Conservation (phyloP, 495 filamentous ascomycete species). For the Stereocaulon alpinum region DNA sequence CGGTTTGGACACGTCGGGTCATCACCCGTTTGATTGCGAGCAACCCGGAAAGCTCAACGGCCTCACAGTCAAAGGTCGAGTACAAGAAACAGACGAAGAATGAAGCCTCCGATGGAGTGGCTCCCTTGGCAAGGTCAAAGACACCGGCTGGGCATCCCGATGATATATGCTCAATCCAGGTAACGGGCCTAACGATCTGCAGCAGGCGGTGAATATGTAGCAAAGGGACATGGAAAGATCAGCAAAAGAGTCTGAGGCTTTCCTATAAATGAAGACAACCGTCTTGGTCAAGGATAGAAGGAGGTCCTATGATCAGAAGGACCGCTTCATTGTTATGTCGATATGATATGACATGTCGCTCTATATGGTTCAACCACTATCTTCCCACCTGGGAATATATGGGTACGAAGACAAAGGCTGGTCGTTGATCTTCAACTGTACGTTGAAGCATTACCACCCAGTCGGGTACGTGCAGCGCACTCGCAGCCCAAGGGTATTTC, state of each 20-base stretch:
- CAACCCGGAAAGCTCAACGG: background rate
- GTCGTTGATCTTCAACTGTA: slow-evolving; percentile 3
- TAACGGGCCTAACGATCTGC: background rate
- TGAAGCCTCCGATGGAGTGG: no score
- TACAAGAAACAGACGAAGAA: background rate
- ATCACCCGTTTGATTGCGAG: slow-evolving; percentile 1
- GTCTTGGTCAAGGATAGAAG: background rate
- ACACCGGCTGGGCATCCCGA: background rate
- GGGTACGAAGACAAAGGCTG: slow-evolving; percentile 1
- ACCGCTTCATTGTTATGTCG: background rate
- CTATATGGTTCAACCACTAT: background rate
- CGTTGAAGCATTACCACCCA: slow-evolving; percentile 4
- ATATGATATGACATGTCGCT: slow-evolving; percentile 5
- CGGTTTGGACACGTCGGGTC: slow-evolving; percentile 8
- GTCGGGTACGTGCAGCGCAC: slow-evolving; percentile 1
- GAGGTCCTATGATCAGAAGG: background rate
- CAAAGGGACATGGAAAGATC: background rate
- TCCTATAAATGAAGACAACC: slow-evolving; percentile 3
- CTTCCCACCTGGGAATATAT: background rate
- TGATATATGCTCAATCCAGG: background rate
- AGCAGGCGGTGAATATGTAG: background rate
- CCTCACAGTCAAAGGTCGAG: background rate
- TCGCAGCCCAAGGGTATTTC: slow-evolving; percentile 4
- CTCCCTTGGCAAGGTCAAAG: background rate
- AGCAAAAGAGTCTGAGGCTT: slow-evolving; percentile 1